Percentiles rank a stretch among this genome's conserved stretches.
phyloP scores from a whole-genome alignment of 129 eudicot genomes.

The Centella asiatica region DNA sequence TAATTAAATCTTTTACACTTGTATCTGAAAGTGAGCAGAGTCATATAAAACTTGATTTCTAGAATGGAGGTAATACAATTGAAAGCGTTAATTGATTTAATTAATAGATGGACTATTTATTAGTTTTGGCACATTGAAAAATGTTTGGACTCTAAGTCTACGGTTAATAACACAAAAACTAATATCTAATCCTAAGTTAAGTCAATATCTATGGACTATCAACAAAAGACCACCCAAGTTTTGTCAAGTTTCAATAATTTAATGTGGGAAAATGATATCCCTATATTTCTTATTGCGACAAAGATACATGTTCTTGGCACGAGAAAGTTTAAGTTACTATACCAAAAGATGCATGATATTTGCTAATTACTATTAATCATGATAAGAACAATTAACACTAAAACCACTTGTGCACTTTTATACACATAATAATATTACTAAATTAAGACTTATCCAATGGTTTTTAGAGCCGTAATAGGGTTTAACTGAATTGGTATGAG shows the following conservation, averaged over 20 bases:
- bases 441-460: constrained; percentile 5
- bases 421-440: no score
- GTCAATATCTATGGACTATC: background rate
- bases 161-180: background rate
- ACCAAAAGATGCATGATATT: background rate
- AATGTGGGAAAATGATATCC: constrained; percentile 3
- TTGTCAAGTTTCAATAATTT: constrained; percentile 6
- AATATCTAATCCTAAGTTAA: background rate
- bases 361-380: constrained; percentile 10
- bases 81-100: no score
- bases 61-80: no score
- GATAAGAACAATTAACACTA: constrained; percentile 3
- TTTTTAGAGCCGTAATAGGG: constrained; percentile 3
- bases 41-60: no score
- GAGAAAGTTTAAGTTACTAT: background rate
- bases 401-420: constrained; percentile 13
- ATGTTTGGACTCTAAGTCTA: no score
- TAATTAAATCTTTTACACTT: no score
- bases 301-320: background rate
- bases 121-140: no score
- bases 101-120: no score
- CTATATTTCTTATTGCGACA: background rate
- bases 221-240: background rate
- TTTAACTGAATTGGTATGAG: background rate
- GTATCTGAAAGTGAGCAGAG: no score